Percentiles rank a stretch among this genome's conserved stretches.
Evolutionary conservation across 345 rosid species (phyloP).

Genomic region (Citrus inodora): DNA sequence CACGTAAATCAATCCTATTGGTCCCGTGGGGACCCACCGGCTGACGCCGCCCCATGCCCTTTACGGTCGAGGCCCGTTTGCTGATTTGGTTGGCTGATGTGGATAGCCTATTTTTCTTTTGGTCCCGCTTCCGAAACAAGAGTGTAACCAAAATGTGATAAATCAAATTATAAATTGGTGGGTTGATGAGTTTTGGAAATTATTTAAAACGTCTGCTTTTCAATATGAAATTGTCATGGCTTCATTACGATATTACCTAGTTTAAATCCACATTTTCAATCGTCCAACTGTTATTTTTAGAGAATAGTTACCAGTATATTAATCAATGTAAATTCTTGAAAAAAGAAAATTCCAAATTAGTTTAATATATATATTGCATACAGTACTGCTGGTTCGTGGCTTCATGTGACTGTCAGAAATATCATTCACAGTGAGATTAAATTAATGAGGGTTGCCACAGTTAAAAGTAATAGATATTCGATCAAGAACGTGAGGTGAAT

Average conservation of each 20-base stretch:
- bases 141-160: not conserved
- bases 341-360: not conserved
- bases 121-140: not conserved
- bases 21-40: not conserved
- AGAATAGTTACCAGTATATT: too few species aligned
- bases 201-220: not conserved
- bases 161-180: too few species aligned
- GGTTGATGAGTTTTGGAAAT: too few species aligned
- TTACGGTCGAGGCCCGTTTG: not conserved
- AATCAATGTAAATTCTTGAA: not conserved
- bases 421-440: not conserved
- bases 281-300: too few species aligned
- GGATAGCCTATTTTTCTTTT: not conserved
- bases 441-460: not conserved
- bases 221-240: too few species aligned
- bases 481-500: conserved; percentile 19
- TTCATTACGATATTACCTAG: too few species aligned
- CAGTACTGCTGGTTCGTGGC: not conserved
- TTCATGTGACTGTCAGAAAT: not conserved
- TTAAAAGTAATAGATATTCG: not conserved
- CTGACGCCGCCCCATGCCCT: not conserved
- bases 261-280: too few species aligned
- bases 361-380: too few species aligned
- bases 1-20: conserved; percentile 12
- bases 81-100: not conserved